Evolutionary conservation across 1,284 basidiomycete species (phyloP), one percentile per base, ranked within the genome.

Genomic region (Trametes sp.): DNA sequence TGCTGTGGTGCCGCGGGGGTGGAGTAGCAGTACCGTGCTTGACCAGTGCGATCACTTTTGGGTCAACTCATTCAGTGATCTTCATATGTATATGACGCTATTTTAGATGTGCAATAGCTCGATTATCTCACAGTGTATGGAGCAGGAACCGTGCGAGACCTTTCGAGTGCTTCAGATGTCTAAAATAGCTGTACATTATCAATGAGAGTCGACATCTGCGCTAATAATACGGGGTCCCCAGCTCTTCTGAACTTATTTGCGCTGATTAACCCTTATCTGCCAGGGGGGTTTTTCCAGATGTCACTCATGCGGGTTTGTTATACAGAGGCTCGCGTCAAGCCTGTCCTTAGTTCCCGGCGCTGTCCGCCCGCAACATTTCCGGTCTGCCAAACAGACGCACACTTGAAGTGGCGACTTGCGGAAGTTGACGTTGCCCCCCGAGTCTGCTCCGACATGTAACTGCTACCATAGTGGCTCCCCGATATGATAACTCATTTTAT

Each of bases 21-120:
- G 77, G 78, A 74, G 71, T 1, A 75, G 69, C 54, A 67, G 59
- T 41, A 77, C 70, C 58, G 77, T 79, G 16, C 67, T 78, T 6
- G 76, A 80, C 10, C 4, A 52, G n/a, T 75, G 73, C 58, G 26
- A 29, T 7, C 65, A 52, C 2, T 78, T 77, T 56, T 75, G 67
- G 62, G 65, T 76, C 0, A 77, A 74, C 62, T 38, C 66, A 6
- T 76, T 71, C 48, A 65, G 65, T 33, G 76, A 78, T 60, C 49
- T 61, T 16, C 69, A 74, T 54, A 66, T 63, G 23, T 76, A 75
- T 45, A 56, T 61, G 29, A 57, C 44, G 26, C 29, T 69, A 1
- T 28, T 46, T 26, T 46, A n/a, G n/a, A n/a, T n/a, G n/a, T n/a
- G n/a, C n/a, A 11, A 33, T 11, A 33, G 31, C 31, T 11, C 11